Evolutionary conservation across 306 rosid genomes (phyloP).

Genomic region (Purshia tridentata): DNA sequence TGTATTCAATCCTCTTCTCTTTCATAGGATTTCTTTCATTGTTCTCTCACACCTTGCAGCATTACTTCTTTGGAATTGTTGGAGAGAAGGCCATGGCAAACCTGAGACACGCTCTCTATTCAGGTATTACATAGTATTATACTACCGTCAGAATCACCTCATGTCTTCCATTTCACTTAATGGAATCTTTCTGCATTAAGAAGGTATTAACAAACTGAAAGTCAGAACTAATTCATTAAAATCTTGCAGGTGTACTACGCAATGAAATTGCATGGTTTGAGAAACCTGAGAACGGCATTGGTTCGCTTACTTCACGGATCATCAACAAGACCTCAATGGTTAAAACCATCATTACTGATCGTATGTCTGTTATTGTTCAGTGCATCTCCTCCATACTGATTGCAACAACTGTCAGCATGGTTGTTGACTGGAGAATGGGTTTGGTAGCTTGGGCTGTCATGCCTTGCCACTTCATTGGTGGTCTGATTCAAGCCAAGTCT

Average conservation of each 20-base stretch:
- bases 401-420: constrained; percentile 79
- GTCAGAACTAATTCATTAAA: constrained; percentile 3
- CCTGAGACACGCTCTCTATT: constrained; percentile 60
- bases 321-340: constrained; percentile 76
- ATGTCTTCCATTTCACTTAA: constrained; percentile 2
- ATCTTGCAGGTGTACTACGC: constrained; percentile 57
- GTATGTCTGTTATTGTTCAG: constrained; percentile 83
- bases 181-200: constrained; percentile 1
- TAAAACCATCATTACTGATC: constrained; percentile 78
- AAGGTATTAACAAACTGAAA: constrained; percentile 7
- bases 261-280: constrained; percentile 92
- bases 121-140: constrained; percentile 43
- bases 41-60: constrained; percentile 76
- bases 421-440: constrained; percentile 80
- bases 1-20: constrained; percentile 55
- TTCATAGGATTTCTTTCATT: constrained; percentile 65
- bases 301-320: constrained; percentile 70
- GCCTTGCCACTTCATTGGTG: constrained; percentile 98
- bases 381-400: constrained; percentile 81
- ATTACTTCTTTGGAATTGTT: constrained; percentile 75
- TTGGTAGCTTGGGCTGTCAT: constrained; percentile 95
- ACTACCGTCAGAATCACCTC: not conserved
- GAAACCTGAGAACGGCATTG: constrained; percentile 68
- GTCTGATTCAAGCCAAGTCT: constrained; percentile 85
- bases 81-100: constrained; percentile 88